Evolutionary conservation across 1,139 yeast genomes (phyloP).

Genomic region (Sugiyamaella novakii): DNA sequence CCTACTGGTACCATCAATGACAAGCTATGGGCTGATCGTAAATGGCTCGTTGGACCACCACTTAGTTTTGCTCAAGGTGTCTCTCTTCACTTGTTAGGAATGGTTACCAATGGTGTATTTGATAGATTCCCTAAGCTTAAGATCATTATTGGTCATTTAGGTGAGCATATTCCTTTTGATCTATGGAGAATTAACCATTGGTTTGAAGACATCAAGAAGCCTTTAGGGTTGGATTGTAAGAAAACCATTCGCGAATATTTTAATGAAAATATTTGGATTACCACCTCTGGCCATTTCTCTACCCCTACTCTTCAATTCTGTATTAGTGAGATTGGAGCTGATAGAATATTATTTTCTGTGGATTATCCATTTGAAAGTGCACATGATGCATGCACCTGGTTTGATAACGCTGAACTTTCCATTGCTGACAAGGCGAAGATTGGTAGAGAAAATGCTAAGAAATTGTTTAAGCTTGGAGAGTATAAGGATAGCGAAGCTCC

Average conservation of each 20-base stretch:
- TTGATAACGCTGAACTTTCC: slow-evolving; percentile 19
- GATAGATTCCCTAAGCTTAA: slow-evolving; percentile 20
- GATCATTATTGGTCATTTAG: slow-evolving; percentile 17
- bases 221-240: slow-evolving; percentile 18
- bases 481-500: slow-evolving; percentile 18
- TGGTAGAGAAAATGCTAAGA: slow-evolving; percentile 21
- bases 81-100: slow-evolving; percentile 19
- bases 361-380: slow-evolving; percentile 20
- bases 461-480: slow-evolving; percentile 16
- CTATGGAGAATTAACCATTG: slow-evolving; percentile 21
- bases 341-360: slow-evolving; percentile 16
- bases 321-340: slow-evolving; percentile 18
- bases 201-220: slow-evolving; percentile 21
- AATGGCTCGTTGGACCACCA: slow-evolving; percentile 21
- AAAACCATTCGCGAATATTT: slow-evolving; percentile 18
- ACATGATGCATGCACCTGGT: slow-evolving; percentile 21
- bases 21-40: slow-evolving; percentile 17
- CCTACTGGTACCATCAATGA: slow-evolving; percentile 19
- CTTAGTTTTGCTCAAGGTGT: slow-evolving; percentile 20
- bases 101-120: slow-evolving; percentile 21
- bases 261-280: slow-evolving; percentile 19
- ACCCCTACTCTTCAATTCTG: slow-evolving; percentile 16
- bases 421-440: slow-evolving; percentile 19
- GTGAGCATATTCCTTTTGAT: slow-evolving; percentile 20
- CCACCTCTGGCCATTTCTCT: slow-evolving; percentile 21